Percentiles rank a stretch among this genome's conserved stretches.
These are phyloP conservation scores for Quercus gilva DNA, from an alignment of 306 rosid species.

Conservation along the genomic window DNA sequence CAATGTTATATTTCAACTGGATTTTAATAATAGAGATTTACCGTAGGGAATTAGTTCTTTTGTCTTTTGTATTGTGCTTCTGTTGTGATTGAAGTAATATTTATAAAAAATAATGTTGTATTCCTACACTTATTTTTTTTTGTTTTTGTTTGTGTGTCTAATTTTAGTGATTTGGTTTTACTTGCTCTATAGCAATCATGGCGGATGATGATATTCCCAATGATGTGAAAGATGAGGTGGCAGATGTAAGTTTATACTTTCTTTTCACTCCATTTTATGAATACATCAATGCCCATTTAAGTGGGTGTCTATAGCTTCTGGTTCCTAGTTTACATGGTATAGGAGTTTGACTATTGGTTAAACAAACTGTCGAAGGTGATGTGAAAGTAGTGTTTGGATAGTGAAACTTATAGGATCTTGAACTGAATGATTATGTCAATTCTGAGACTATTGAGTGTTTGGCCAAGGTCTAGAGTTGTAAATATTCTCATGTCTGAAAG, in stretches of 20 bases:
- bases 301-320: no score
- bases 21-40: neutral
- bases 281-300: no score
- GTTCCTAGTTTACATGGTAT: neutral
- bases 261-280: neutral
- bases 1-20: neutral
- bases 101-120: no score
- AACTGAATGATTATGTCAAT: neutral
- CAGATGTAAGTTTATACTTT: constrained; percentile 45
- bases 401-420: neutral
- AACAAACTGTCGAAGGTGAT: neutral
- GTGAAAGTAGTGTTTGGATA: neutral
- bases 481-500: neutral
- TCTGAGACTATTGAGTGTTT: neutral
- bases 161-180: neutral
- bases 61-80: neutral
- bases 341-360: neutral
- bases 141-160: neutral
- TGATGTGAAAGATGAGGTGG: constrained; percentile 63
- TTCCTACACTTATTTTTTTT: no score
- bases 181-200: constrained; percentile 50
- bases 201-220: constrained; percentile 54
- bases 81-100: no score
- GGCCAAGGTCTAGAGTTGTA: neutral
- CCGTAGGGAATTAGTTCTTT: neutral